Base-by-base conservation (phyloP, 2,329 filamentous ascomycete genomes). In the Hysterium pulicare region DNA sequence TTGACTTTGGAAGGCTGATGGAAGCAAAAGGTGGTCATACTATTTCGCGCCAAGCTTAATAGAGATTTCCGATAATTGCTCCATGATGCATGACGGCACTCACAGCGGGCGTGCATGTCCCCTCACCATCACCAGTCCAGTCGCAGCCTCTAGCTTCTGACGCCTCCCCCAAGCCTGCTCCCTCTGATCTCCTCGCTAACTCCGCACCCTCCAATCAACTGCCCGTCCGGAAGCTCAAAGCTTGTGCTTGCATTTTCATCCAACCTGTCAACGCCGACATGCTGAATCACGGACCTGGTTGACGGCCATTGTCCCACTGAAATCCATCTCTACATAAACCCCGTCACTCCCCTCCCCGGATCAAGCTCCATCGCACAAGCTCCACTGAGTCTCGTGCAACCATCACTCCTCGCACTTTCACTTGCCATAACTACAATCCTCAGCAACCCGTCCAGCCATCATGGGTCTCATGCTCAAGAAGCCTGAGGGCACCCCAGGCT, bases 401-500 rank as follows among this genome's bases (percentile, higher is more conserved):
- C n/a, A n/a, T n/a, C n/a, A n/a, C n/a, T n/a, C n/a, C n/a, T n/a
- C n/a, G n/a, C n/a, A n/a, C n/a, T n/a, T n/a, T n/a, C n/a, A n/a
- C n/a, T n/a, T n/a, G n/a, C n/a, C n/a, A n/a, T n/a, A n/a, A n/a
- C n/a, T n/a, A n/a, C n/a, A n/a, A n/a, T n/a, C n/a, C n/a, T n/a
- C n/a, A n/a, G n/a, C n/a, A n/a, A n/a, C n/a, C n/a, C n/a, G n/a
- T n/a, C n/a, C n/a, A 19, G 38, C 44, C 45, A 56, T 43, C 51
- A 68, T 68, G 64, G 62, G 61, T 53, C 31, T 65, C 31, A 54
- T 64, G 47, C 42, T 75, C 44, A 82, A 82, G 59, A 87, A 86
- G 74, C 85, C 85, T 67, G 79, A 84, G 72, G 84, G 83, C 76
- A 78, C 85, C 66, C 81, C 83, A 62, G 85, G 85, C 64, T 65